phyloP scores from a whole-genome alignment of 2,329 filamentous ascomycete species.

The Colletotrichum sp. region DNA sequence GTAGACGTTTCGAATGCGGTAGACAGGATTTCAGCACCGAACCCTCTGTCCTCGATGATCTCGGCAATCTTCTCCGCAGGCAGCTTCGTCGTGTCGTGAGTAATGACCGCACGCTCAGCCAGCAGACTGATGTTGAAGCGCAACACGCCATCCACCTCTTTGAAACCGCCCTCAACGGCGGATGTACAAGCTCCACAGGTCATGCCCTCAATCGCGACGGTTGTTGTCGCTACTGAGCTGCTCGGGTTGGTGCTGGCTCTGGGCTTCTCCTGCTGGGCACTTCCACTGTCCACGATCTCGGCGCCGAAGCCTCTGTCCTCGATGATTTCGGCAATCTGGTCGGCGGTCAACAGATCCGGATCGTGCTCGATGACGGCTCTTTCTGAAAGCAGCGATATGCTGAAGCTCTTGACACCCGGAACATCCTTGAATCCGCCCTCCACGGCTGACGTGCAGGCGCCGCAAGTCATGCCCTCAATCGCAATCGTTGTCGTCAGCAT shows the following conservation, averaged over 20 bases:
- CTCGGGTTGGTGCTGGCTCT: conserved; percentile 32
- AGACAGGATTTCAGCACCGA: conserved; percentile 83
- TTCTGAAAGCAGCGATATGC: conserved; percentile 83
- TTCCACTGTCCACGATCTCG: conserved; percentile 67
- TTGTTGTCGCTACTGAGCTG: conserved; percentile 70
- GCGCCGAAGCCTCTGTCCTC: conserved; percentile 83
- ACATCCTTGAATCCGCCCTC: conserved; percentile 81
- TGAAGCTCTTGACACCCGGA: conserved; percentile 75
- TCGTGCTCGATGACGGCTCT: conserved; percentile 87
- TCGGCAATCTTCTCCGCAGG: conserved; percentile 77
- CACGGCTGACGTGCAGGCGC: conserved; percentile 85
- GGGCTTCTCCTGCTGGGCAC: conserved; percentile 32
- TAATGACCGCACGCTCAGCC: conserved; percentile 87
- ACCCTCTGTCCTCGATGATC: conserved; percentile 88
- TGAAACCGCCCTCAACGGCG: conserved; percentile 84
- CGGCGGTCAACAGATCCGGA: conserved; percentile 54
- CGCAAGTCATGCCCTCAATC: conserved; percentile 90
- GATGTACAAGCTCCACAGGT: conserved; percentile 97
- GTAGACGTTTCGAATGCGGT: conserved; percentile 65
- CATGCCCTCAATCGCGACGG: conserved; percentile 93
- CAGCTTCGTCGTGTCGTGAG: conserved; percentile 78
- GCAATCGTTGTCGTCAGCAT: conserved; percentile 75
- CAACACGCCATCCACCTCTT: conserved; percentile 75
- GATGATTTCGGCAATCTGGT: conserved; percentile 63
- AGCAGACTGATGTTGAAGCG: conserved; percentile 96